phyloP scores from a whole-genome alignment of 305 asterid genomes.

The Striga hermonthica region DNA sequence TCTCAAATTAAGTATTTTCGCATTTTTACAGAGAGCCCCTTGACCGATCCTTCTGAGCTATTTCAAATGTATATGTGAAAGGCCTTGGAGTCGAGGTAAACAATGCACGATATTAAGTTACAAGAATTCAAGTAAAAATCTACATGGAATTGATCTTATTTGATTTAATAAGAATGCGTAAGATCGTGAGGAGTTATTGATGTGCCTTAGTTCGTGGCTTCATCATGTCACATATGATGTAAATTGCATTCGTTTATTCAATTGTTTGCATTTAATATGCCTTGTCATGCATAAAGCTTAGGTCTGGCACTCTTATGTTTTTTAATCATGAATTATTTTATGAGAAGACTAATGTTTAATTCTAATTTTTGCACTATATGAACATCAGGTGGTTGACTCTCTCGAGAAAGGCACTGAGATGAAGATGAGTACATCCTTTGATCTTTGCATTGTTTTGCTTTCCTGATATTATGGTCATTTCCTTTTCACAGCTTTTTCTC shows the following conservation, averaged over 20 bases:
- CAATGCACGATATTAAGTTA: background rate
- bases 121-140: background rate
- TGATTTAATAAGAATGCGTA: background rate
- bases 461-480: no score
- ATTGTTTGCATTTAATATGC: background rate
- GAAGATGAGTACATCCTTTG: constrained; percentile 98
- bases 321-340: background rate
- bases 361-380: constrained; percentile 9
- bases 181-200: background rate
- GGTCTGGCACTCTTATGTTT: background rate
- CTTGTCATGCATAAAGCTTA: background rate
- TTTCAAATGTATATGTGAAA: no score
- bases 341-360: constrained; percentile 7
- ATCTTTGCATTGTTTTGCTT: no score
- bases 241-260: constrained; percentile 9
- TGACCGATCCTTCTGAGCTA: no score
- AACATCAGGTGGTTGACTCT: constrained; percentile 85
- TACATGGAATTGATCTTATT: constrained; percentile 2
- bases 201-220: background rate
- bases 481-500: no score
- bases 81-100: no score
- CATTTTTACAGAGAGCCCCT: no score
- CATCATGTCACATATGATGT: background rate
- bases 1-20: no score
- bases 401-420: constrained; percentile 95